Evolutionary conservation across 2,329 filamentous ascomycete genomes (phyloP).

Genomic region (Pestalotiopsis sp.): DNA sequence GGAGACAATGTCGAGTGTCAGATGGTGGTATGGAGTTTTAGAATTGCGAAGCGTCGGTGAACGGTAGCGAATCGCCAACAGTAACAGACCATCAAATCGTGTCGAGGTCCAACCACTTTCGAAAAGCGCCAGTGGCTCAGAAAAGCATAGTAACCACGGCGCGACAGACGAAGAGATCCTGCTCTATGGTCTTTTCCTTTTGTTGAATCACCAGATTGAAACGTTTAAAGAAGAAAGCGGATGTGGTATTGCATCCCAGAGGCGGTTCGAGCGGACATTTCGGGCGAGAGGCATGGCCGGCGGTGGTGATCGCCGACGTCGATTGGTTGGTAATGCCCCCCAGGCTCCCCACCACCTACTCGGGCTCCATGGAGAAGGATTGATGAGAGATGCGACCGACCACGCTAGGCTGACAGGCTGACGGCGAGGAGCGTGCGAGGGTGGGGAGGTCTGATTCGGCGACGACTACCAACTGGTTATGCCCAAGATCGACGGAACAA

Average conservation of each 20-base stretch:
- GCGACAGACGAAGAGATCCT: slow-evolving; percentile 2
- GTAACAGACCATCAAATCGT: not conserved
- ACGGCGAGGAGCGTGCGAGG: not conserved
- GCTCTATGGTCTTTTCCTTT: not conserved
- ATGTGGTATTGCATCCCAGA: not conserved
- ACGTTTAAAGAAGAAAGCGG: not conserved
- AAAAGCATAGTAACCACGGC: not conserved
- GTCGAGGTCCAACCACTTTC: not conserved
- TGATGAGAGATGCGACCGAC: not conserved
- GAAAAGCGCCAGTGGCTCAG: not conserved
- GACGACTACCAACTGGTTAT: not conserved
- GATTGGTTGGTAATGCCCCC: not conserved
- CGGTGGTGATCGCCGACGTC: not conserved
- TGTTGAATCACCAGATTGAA: not conserved
- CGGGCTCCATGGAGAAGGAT: not conserved
- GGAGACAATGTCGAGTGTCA: not conserved
- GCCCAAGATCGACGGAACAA: too few relatives aligned
- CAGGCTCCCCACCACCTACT: not conserved
- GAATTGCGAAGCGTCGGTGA: not conserved
- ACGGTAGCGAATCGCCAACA: not conserved
- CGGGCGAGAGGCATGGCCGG: not conserved
- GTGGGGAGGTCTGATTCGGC: not conserved
- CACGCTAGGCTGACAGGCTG: not conserved
- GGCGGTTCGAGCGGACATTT: slow-evolving; percentile 1
- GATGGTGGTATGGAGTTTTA: not conserved